Evolutionary conservation across 2,329 filamentous ascomycete genomes (phyloP), one percentile per base, ranked within the genome.

Genomic region (Xylariales sp.): DNA sequence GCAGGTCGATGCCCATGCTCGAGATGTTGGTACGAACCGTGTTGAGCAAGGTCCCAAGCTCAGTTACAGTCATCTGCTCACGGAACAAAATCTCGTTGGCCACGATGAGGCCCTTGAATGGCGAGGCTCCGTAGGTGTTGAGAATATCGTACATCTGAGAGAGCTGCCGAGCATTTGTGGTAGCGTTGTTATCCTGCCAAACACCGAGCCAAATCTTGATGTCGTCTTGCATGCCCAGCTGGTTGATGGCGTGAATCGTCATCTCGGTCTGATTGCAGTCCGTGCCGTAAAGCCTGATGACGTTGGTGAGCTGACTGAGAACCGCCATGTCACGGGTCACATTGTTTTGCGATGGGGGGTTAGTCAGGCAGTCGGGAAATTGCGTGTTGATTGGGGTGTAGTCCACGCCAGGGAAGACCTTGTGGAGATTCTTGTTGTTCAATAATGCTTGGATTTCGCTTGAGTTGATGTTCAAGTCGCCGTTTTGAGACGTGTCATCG

Each of bases 231-330:
- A 96, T 66, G 37, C 83, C 72, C 11, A 97, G 72, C 35, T 74
- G 74, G 40, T 86, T 72, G 50, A 97, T 83, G 15, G 90, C 83
- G 52, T 93, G 83, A 7, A 97, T 69, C 1, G 94, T 78, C 85
- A 97, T 93, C 61, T 95, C 78, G 0, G 91, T 97, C 63, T 97
- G 91, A 62, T 96, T 96, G 73, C 91, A 97, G 65, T 97, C 91
- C 11, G 88, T 97, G 34, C 91, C 91, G 59, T 97, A 97, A 1
- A 96, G 72, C 6, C 91, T 83, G 33, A 97, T 77, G 4, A 81
- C 83, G 57, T 95, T 90, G 42, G 89, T 95, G 29, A 97, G 71
- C 59, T 95, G 89, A 11, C 86, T 89, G 36, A 97, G 78, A 8
- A 96, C 83, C 2, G 93, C 91, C 41, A 96, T 69, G 57, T 97